Evolutionary conservation across 306 rosid genomes (phyloP).

Genomic region (Datisca glomerata): DNA sequence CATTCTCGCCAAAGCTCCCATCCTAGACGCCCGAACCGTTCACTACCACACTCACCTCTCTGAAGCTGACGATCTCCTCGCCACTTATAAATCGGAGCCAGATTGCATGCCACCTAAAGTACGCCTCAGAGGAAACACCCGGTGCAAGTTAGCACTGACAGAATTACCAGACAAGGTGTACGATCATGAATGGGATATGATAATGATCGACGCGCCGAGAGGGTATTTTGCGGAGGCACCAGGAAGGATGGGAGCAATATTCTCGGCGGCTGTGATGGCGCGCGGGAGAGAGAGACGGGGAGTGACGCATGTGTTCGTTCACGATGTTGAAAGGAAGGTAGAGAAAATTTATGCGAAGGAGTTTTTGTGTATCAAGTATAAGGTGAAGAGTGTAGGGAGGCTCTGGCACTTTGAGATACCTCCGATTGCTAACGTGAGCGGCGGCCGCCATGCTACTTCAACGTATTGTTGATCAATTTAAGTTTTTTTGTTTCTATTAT

Average conservation of each 20-base stretch:
- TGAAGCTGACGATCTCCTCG: constrained; percentile 36
- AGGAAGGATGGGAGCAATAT: constrained; percentile 84
- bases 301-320: constrained; percentile 73
- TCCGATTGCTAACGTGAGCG: constrained; percentile 25
- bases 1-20: constrained; percentile 49
- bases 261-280: constrained; percentile 81
- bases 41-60: constrained; percentile 58
- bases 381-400: constrained; percentile 49
- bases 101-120: constrained; percentile 28
- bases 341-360: constrained; percentile 68
- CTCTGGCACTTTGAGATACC: constrained; percentile 77
- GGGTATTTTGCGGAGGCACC: constrained; percentile 84
- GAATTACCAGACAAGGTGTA: constrained; percentile 65
- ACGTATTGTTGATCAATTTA: no score
- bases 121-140: constrained; percentile 25
- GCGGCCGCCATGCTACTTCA: no score
- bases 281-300: constrained; percentile 58
- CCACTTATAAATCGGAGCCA: constrained; percentile 26
- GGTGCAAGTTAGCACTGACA: constrained; percentile 52
- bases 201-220: constrained; percentile 82
- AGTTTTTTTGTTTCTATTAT: no score
- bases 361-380: constrained; percentile 57
- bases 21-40: constrained; percentile 47
- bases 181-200: constrained; percentile 76
- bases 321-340: constrained; percentile 79